phyloP scores from a whole-genome alignment of 2,329 filamentous ascomycete species.

The Cytospora mali region DNA sequence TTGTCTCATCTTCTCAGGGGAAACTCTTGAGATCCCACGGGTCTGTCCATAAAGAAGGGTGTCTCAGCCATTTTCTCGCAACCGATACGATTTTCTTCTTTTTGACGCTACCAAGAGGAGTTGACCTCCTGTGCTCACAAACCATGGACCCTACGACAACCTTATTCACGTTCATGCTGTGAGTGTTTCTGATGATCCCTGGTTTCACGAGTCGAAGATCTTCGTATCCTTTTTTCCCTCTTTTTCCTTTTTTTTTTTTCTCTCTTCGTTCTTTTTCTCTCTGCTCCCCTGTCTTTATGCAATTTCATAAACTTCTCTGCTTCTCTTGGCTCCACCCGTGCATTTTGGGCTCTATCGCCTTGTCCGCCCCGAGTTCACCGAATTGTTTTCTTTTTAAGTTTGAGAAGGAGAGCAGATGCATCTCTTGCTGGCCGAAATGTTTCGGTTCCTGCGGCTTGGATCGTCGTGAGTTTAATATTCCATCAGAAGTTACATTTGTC shows the following conservation, averaged over 20 bases:
- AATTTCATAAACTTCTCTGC: constrained; percentile 20
- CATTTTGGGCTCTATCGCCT: constrained; percentile 3
- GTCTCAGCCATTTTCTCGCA: constrained; percentile 5
- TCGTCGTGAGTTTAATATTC: constrained; percentile 22
- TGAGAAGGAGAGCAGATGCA: background rate
- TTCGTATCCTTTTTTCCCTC: constrained; percentile 26
- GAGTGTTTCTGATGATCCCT: constrained; percentile 45
- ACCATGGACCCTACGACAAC: constrained; percentile 64
- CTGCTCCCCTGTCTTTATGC: constrained; percentile 14
- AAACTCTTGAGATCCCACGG: background rate
- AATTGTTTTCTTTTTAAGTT: constrained; percentile 14
- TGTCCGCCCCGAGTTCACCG: constrained; percentile 21
- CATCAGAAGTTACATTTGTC: background rate
- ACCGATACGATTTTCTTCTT: background rate
- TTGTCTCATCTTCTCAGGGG: constrained; percentile 14
- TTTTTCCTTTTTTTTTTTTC: too few species aligned
- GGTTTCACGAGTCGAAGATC: constrained; percentile 28
- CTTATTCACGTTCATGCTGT: constrained; percentile 71
- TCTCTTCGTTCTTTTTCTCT: too few species aligned
- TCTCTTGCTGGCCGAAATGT: constrained; percentile 18
- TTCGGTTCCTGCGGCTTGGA: constrained; percentile 21
- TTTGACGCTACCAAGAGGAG: constrained; percentile 23
- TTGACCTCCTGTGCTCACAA: constrained; percentile 30
- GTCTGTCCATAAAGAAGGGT: constrained; percentile 17
- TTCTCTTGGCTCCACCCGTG: constrained; percentile 17